These are phyloP conservation scores for Blumeriella jaapii DNA, from an alignment of 2,329 filamentous ascomycete species.

Conservation along the genomic window DNA sequence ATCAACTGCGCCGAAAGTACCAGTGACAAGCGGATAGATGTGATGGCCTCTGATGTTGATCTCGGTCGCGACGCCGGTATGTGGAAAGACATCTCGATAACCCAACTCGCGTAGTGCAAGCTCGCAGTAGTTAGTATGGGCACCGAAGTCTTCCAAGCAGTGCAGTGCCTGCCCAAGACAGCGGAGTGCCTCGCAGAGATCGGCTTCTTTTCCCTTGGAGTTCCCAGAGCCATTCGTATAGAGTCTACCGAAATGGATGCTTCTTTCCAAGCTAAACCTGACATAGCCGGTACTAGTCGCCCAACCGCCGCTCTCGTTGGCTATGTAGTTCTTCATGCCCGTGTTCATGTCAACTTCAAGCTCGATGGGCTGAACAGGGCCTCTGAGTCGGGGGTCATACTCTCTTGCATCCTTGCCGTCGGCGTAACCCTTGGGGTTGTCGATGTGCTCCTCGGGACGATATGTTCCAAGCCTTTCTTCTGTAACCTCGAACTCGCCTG, in stretches of 20 bases:
- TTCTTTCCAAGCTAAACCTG: conserved; percentile 59
- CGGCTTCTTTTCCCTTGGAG: conserved; percentile 54
- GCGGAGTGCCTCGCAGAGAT: conserved; percentile 69
- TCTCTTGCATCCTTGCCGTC: conserved; percentile 77
- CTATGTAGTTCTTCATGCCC: conserved; percentile 99
- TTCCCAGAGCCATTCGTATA: conserved; percentile 55
- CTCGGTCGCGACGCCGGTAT: conserved; percentile 56
- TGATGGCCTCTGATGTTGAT: conserved; percentile 53
- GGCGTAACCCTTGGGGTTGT: conserved; percentile 76
- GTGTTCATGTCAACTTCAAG: conserved; percentile 63
- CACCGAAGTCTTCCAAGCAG: conserved; percentile 55
- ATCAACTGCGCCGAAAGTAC: conserved; percentile 69
- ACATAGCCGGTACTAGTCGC: conserved; percentile 83
- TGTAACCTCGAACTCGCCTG: conserved; percentile 74
- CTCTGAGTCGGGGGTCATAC: conserved; percentile 70
- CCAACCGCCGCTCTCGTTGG: conserved; percentile 79
- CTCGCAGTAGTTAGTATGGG: conserved; percentile 77
- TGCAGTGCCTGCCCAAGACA: conserved; percentile 44
- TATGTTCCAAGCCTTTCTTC: conserved; percentile 71
- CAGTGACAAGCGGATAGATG: conserved; percentile 66
- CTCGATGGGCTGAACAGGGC: conserved; percentile 61
- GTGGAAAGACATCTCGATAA: conserved; percentile 56
- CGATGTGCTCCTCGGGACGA: conserved; percentile 62
- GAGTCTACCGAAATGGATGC: conserved; percentile 66
- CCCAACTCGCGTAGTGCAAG: conserved; percentile 64